Conservation (phyloP, 192 early-diverging fungal genomes). For the Rhizoclosmatium sp. region DNA sequence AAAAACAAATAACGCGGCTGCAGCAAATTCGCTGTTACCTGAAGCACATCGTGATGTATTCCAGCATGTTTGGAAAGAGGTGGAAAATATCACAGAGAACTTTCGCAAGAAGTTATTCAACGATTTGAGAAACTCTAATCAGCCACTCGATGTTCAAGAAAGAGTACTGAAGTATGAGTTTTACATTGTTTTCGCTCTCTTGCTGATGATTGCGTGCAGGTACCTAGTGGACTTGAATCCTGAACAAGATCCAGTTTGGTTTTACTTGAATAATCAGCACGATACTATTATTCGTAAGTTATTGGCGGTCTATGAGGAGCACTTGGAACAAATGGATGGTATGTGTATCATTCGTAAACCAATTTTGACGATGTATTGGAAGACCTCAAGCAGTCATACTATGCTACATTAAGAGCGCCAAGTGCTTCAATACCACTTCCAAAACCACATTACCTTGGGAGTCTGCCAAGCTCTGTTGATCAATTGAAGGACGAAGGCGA, state of each 20-base stretch:
- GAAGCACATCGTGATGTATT: conserved; percentile 76
- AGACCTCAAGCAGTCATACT: conserved; percentile 4
- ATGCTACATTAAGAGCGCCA: conserved; percentile 1
- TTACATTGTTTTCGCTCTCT: conserved; percentile 26
- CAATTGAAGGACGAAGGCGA: neutral
- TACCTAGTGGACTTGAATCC: conserved; percentile 79
- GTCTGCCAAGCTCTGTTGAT: neutral
- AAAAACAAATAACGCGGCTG: neutral
- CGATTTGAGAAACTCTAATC: conserved; percentile 78
- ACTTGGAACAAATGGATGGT: conserved; percentile 46
- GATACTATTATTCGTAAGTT: conserved; percentile 84
- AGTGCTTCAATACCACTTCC: conserved; percentile 20
- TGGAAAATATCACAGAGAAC: conserved; percentile 79
- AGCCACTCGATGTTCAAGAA: conserved; percentile 88
- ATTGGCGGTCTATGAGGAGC: conserved; percentile 66
- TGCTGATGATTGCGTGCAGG: conserved; percentile 39
- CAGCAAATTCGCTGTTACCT: conserved; percentile 49
- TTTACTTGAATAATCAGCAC: conserved; percentile 89
- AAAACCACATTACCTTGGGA: conserved; percentile 17
- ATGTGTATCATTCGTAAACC: neutral
- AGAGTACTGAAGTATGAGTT: conserved; percentile 75
- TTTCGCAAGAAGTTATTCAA: conserved; percentile 78
- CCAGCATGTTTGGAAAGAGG: conserved; percentile 94
- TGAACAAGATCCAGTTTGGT: conserved; percentile 86
- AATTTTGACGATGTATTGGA: neutral